Evolutionary conservation across 2,329 filamentous ascomycete genomes (phyloP).

Genomic region (Ascochyta clinopodiicola): DNA sequence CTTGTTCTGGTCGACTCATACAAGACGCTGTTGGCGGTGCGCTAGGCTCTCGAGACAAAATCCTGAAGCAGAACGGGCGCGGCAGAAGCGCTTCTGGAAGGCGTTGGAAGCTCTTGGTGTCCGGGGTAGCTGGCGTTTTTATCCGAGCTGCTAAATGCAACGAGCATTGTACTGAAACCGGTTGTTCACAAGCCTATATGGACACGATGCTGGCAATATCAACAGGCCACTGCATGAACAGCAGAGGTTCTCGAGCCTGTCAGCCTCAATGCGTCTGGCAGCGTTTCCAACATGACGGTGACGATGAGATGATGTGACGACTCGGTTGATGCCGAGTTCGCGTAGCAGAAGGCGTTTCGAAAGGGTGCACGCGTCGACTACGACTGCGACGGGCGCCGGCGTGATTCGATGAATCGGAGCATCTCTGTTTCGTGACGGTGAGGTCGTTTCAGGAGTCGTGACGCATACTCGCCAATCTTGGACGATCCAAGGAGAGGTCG

Average conservation of each 20-base stretch:
- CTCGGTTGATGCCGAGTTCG: conserved; percentile 17
- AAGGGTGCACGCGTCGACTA: conserved; percentile 11
- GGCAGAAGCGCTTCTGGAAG: conserved; percentile 15
- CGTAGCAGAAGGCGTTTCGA: conserved; percentile 30
- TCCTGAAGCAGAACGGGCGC: conserved; percentile 1
- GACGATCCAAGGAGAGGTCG: conserved; percentile 22
- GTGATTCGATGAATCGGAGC: conserved; percentile 21
- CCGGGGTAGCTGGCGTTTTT: conserved; percentile 14
- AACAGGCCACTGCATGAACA: conserved; percentile 8
- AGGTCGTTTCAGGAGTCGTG: conserved; percentile 27
- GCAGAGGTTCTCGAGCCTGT: not conserved
- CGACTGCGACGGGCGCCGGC: not conserved
- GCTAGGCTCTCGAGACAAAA: conserved; percentile 3
- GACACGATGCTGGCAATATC: not conserved
- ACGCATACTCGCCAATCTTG: conserved; percentile 28
- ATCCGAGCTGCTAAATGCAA: conserved; percentile 1
- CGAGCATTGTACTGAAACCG: not conserved
- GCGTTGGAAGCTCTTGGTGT: conserved; percentile 5
- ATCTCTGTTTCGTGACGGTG: conserved; percentile 32
- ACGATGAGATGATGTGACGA: conserved; percentile 25
- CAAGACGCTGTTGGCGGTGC: conserved; percentile 1
- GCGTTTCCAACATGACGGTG: conserved; percentile 15
- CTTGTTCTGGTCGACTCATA: conserved; percentile 11
- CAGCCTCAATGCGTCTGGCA: conserved; percentile 7
- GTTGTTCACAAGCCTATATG: conserved; percentile 1